Evolutionary conservation across 2,329 filamentous ascomycete species (phyloP), one percentile per base, ranked within the genome.

Genomic region (Proliferodiscus dingleyae): DNA sequence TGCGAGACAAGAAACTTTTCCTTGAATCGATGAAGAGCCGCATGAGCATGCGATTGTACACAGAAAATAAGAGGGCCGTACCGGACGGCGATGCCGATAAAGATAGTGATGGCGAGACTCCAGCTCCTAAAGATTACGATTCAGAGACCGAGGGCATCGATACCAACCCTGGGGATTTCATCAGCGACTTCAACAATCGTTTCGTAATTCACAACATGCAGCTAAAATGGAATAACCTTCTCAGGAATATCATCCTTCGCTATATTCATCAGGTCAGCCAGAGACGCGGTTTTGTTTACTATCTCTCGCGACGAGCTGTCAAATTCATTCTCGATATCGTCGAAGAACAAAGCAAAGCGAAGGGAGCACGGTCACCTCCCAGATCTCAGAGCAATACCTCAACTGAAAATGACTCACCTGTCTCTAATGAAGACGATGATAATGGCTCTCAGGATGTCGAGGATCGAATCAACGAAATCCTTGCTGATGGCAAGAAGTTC

Each of bases 241-340:
- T 98, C 29, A 82, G 93, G 48, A 97, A 98, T 62, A 96, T 96
- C 59, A 93, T 98, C 40, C 77, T 98, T 32, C 87, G 93, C 19
- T 98, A 98, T 65, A 94, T 93, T 52, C 93, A 98, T 62, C 93
- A 98, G 71, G 93, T 95, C 60, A 89, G 90, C 63, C 94, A 98
- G 67, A 80, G 93, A 41, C 83, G 93, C 56, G 94, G 93, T 42
- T 97, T 98, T 62, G 84, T 98, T 23, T 98, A 98, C 70, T 98
- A 98, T 67, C 85, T 97, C 69, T 97, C 94, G 9, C 81, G 91
- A 37, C 83, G 89, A 52, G 94, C 93, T 3, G 87, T 98, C 61
- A 98, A 97, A 61, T 98, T 98, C 64, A 97, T 98, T 47, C 73
- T 97, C 8, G 93, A 98, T 65, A 95, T 98, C 56, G 87, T 98